Conservation (phyloP, 2,329 filamentous ascomycete genomes). For the Arthrobotrys conoides region DNA sequence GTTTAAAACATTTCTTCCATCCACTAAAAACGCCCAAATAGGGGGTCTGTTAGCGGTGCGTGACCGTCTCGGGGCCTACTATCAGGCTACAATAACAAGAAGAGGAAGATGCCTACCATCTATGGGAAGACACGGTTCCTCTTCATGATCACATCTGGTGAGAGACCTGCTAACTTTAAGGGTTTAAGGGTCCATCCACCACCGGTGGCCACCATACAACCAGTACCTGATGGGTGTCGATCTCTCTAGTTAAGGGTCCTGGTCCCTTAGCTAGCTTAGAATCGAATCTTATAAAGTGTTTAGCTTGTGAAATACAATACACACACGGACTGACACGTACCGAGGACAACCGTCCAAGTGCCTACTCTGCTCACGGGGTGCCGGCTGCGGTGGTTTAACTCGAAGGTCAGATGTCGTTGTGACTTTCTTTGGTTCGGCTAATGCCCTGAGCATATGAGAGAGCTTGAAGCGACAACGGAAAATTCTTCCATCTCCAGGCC, state of each 20-base stretch:
- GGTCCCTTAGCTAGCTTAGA: slow-evolving; percentile 18
- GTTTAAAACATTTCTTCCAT: slow-evolving; percentile 45
- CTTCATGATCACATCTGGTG: slow-evolving; percentile 56
- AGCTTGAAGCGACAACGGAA: slow-evolving; percentile 39
- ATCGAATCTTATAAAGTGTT: slow-evolving; percentile 15
- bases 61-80: slow-evolving; percentile 47
- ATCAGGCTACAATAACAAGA: not conserved
- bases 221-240: slow-evolving; percentile 41
- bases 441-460: slow-evolving; percentile 26
- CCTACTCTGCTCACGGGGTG: slow-evolving; percentile 53
- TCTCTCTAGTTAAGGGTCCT: slow-evolving; percentile 34
- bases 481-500: slow-evolving; percentile 20
- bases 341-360: slow-evolving; percentile 42
- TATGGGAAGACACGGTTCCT: not conserved
- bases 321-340: slow-evolving; percentile 52
- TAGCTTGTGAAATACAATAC: slow-evolving; percentile 53
- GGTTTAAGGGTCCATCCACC: slow-evolving; percentile 57
- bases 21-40: slow-evolving; percentile 30
- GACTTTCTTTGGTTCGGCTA: slow-evolving; percentile 58
- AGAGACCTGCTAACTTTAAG: slow-evolving; percentile 26
- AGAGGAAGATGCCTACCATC: not conserved
- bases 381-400: slow-evolving; percentile 55
- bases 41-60: slow-evolving; percentile 22
- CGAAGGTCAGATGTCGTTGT: slow-evolving; percentile 58
- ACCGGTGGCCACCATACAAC: not conserved